A percentile compares a stretch with the other conserved stretches of the same genome.
phyloP scores from a whole-genome alignment of 2,329 filamentous ascomycete species.

The Fusarium sp. region DNA sequence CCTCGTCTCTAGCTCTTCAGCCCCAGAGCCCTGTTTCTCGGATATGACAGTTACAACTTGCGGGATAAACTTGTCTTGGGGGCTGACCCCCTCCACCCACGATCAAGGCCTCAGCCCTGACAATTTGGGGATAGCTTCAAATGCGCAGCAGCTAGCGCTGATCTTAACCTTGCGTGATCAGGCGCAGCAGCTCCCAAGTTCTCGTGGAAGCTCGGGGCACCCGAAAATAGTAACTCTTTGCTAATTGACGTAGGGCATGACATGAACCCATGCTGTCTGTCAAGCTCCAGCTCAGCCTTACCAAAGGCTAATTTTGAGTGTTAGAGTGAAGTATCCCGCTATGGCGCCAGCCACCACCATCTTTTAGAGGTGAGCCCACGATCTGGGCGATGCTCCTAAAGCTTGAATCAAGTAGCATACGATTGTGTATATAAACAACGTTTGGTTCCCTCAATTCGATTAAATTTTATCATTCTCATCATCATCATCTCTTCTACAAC shows the following conservation, averaged over 20 bases:
- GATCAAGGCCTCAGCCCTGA: constrained; percentile 22
- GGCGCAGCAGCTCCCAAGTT: constrained; percentile 21
- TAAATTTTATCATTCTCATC: constrained; percentile 17
- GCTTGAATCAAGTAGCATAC: rapidly evolving
- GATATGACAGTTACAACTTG: background rate
- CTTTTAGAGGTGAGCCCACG: background rate
- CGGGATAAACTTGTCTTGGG: constrained; percentile 14
- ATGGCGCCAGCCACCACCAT: constrained; percentile 8
- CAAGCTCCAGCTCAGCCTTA: constrained; percentile 24
- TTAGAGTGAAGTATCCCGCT: background rate
- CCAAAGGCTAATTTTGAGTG: background rate
- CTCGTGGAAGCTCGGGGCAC: background rate
- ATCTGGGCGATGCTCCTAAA: background rate
- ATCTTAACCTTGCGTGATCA: background rate
- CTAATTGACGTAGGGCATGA: background rate
- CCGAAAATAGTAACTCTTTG: constrained; percentile 26
- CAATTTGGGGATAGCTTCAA: background rate
- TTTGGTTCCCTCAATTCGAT: background rate
- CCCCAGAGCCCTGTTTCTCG: constrained; percentile 16
- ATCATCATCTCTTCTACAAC: constrained; percentile 11
- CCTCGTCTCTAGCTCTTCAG: constrained; percentile 2
- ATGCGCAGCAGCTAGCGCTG: constrained; percentile 18
- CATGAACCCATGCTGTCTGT: background rate
- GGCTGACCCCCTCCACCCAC: background rate
- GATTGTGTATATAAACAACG: constrained; percentile 22